Evolutionary conservation across 2,329 filamentous ascomycete genomes (phyloP), one percentile per base, ranked within the genome.

Genomic region (Pseudocercospora cruenta): DNA sequence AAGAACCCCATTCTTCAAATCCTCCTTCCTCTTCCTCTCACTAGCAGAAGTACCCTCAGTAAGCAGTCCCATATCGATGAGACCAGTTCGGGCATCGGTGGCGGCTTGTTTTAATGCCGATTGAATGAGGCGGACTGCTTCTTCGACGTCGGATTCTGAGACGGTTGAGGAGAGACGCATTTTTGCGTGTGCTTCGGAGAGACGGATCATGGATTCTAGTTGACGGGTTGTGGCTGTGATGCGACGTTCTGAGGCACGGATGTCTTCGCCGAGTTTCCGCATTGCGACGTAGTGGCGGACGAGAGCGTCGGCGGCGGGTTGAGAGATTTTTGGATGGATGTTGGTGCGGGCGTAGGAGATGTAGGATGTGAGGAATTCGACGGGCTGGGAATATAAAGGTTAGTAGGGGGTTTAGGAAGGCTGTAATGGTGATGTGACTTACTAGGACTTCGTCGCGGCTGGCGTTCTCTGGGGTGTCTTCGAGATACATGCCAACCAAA

Each of bases 191-290:
- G 94, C 95, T 82, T 99, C 95, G 1, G 94, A 83, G 2, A 99
- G 90, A 68, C 95, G 94, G 77, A 99, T 98, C 96, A 99, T 99
- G 54, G 91, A 95, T 81, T 99, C 96, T 5, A 99, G 86, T 80
- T 99, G 95, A 77, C 95, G 88, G 0, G 96, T 99, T 2, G 95
- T 99, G 47, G 95, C 95, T 0, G 95, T 99, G 81, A 99, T 99
- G 71, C 95, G 92, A 79, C 96, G 94, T 80, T 99, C 96, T 2
- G 92, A 88, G 2, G 93, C 87, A 58, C 94, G 92, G 22, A 85
- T 80, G 66, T 85, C 83, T 51, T 83, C 80, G 67, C 95, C 95
- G 0, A 99, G 88, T 75, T 94, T 92, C 70, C 95, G 93, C 93
- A 99, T 97, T 67, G 91, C 91, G 54, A 98, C 91, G 77, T 99